phyloP scores from a whole-genome alignment of 768 basidiomycete genomes.

The Pleurotus giganteus region DNA sequence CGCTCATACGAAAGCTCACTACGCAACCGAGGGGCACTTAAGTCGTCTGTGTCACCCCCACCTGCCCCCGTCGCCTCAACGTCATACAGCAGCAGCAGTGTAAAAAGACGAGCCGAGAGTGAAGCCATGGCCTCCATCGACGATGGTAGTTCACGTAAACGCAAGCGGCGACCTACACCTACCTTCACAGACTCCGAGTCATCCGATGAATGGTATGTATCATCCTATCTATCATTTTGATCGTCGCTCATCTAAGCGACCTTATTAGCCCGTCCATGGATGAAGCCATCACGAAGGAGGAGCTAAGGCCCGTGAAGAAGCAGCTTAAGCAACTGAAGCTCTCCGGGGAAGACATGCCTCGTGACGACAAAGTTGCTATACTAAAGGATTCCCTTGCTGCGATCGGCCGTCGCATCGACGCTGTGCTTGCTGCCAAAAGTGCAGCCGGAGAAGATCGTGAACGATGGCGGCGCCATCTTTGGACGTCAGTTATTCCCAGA shows the following conservation, averaged over 20 bases:
- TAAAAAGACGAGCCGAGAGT: slow-evolving; percentile 81
- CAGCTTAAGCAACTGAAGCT: slow-evolving; percentile 97
- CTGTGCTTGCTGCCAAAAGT: slow-evolving; percentile 72
- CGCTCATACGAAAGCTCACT: slow-evolving; percentile 84
- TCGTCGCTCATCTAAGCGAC: slow-evolving; percentile 9
- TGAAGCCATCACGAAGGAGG: slow-evolving; percentile 88
- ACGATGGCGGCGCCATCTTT: slow-evolving; percentile 91
- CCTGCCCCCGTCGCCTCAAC: slow-evolving; percentile 69
- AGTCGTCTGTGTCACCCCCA: slow-evolving; percentile 73
- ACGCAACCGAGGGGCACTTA: slow-evolving; percentile 66
- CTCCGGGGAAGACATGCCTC: slow-evolving; percentile 88
- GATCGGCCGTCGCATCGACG: slow-evolving; percentile 90
- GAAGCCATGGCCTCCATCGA: slow-evolving; percentile 83
- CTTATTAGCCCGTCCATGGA: slow-evolving; percentile 87
- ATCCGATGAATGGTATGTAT: slow-evolving; percentile 82
- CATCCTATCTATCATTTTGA: not conserved
- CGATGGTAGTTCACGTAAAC: slow-evolving; percentile 65
- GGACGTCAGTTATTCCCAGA: slow-evolving; percentile 72
- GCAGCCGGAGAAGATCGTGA: slow-evolving; percentile 79
- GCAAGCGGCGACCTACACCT: slow-evolving; percentile 92
- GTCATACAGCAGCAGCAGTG: slow-evolving; percentile 51
- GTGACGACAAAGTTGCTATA: slow-evolving; percentile 95
- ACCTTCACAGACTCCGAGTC: slow-evolving; percentile 95
- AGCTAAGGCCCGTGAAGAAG: slow-evolving; percentile 94
- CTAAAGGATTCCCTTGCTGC: slow-evolving; percentile 93